These are phyloP conservation scores for Musa balbisiana DNA, from an alignment of 202 grass and related monocot species.

Conservation along the genomic window DNA sequence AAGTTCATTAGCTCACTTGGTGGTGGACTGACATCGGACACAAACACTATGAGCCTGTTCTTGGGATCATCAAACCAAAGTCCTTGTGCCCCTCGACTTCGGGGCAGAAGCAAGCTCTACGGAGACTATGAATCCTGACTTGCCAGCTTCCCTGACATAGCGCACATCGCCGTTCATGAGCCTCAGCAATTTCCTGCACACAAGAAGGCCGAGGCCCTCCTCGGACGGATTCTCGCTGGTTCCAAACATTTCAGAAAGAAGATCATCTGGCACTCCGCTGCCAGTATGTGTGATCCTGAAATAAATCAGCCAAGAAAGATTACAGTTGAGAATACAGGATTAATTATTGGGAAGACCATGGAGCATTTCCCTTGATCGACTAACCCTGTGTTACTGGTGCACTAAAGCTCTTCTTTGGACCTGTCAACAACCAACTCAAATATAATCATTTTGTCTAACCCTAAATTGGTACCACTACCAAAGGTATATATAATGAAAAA, in stretches of 20 bases:
- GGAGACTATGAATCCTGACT: conserved; percentile 72
- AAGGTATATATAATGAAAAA: too few relatives aligned
- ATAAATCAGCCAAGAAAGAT: conserved; percentile 11
- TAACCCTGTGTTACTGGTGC: too few relatives aligned
- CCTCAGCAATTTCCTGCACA: conserved; percentile 69
- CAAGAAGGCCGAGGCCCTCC: conserved; percentile 60
- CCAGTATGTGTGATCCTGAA: conserved; percentile 72
- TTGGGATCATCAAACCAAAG: neutral
- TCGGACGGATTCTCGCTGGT: conserved; percentile 48
- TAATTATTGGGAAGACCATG: too few relatives aligned
- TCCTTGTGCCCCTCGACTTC: neutral
- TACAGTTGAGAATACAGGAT: too few relatives aligned
- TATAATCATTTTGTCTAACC: too few relatives aligned
- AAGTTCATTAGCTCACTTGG: too few relatives aligned
- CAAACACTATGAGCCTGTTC: neutral
- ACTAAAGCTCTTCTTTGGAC: too few relatives aligned
- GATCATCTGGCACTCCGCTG: conserved; percentile 44
- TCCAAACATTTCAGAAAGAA: conserved; percentile 71
- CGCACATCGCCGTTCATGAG: conserved; percentile 87
- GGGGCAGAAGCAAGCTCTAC: conserved; percentile 56
- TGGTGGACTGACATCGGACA: too few relatives aligned
- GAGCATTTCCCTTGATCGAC: too few relatives aligned
- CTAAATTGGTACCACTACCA: too few relatives aligned
- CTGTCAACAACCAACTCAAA: too few relatives aligned
- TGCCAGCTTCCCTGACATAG: conserved; percentile 58